Base-by-base conservation (phyloP, 371 early-diverging fungal species). In the Mortierella sp. region DNA sequence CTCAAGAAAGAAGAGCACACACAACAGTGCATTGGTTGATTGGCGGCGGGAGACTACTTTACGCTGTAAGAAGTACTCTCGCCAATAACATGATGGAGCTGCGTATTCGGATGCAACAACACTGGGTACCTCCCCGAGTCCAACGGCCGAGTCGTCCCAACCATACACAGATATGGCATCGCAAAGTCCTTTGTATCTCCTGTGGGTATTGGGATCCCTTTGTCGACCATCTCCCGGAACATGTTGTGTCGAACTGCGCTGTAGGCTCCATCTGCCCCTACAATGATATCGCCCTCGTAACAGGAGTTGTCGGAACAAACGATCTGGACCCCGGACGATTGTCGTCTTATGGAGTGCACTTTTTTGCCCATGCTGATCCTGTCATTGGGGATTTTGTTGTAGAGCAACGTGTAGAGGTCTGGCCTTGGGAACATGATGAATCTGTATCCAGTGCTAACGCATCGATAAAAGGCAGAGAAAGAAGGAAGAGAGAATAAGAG, bases 251-350 rank as follows among this genome's bases (percentile, higher is more conserved):
- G 61, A 26, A 71, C 48, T 16, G 71, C 64, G 24, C 47, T 45
- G 48, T 71, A 63, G 34, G 64, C 64, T 9, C 71, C 71, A 47
- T 71, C 71, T 4, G 71, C 71, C 34, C 71, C 71, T 6, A 71
- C 50, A 2, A 71, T 34, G 37, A 71, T 71, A 31, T 71, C 71
- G 16, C 71, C 64, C 13, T 50, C 48, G 41, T 71, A 64, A 41
- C 37, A 44, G 3, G 71, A 39, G 24, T 71, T 71, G 52, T 71
- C 71, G 2, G 64, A 61, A 31, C 50, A 63, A 6, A 47, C 48
- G 40, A 71, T n/a, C 31, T 34, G 47, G 3, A 71, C 71, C 26
- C 50, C 64, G 0, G 37, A 47, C 4, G 64, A 37, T 24, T 50
- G 29, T 26, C 64, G 64, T 8, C 16, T 29, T 26, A 63, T 48